Evolutionary conservation across 495 filamentous ascomycete genomes (phyloP), one percentile per base, ranked within the genome.

Genomic region (Lasiosphaeria hispida): DNA sequence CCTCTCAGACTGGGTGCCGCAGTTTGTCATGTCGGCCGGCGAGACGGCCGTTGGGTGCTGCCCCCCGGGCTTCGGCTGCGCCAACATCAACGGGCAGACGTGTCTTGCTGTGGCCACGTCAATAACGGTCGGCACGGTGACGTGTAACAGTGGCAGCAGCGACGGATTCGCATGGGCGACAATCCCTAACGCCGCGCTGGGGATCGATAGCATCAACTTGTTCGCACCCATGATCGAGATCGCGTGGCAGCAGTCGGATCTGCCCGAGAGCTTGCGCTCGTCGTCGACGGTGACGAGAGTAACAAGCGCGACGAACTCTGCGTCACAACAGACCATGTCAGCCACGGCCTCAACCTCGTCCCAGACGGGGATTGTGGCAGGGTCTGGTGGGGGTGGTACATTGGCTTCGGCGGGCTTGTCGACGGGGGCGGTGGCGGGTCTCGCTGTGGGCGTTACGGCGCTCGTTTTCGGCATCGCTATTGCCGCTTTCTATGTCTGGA

Each of bases 1-100:
- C 30, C 34, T 10, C 9, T 13, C 37, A 15, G 50, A 57, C 10
- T 73, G 65, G 66, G 4, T 18, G 13, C 39, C 67, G 4, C 62
- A 70, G 57, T 73, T 57, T 42, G 23, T 44, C 10, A 58, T 70
- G 48, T 53, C 51, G 23, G 2, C 60, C 0, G 59, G 62, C 5
- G 71, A 73, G 54, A 70, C 65, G 0, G 68, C 69, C 11, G 55
- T 69, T 1, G 71, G 69, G 3, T 73, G 71, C 49, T 73, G 69
- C 39, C 69, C 71, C 3, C 35, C 42, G 19, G 65, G 65, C 6
- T 70, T 58, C 55, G 10, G 9, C 7, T 70, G 66, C 47, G 35
- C 37, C 15, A 68, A 70, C 53, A 34, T 55, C 18, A 47, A 62
- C 34, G 60, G 51, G n/a, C 67, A 70, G 52, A 72, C 69, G 18